Evolutionary conservation across 257 asterid species (phyloP).

Genomic region (Primulina tabacum): DNA sequence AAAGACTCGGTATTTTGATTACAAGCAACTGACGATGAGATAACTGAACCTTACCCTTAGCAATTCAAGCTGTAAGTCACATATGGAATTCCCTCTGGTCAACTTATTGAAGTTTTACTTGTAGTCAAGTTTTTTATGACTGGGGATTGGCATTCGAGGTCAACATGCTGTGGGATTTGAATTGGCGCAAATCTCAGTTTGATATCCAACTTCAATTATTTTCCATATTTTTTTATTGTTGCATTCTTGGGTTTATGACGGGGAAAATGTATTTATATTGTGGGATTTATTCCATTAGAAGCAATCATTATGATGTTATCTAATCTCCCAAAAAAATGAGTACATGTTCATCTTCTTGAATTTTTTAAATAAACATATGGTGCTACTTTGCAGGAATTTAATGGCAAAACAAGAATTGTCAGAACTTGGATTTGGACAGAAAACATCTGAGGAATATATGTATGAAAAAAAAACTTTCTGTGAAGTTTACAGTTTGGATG

Average conservation of each 20-base stretch:
- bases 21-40: background rate
- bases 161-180: background rate
- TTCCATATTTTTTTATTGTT: background rate
- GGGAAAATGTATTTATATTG: background rate
- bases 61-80: background rate
- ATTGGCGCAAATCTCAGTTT: background rate
- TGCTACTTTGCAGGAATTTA: slow-evolving; percentile 64
- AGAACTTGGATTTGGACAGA: slow-evolving; percentile 74
- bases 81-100: background rate
- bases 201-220: background rate
- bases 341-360: background rate
- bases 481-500: background rate
- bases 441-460: slow-evolving; percentile 26
- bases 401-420: slow-evolving; percentile 98
- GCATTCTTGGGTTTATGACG: background rate
- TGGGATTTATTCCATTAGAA: background rate
- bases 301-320: background rate
- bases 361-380: background rate
- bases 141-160: background rate
- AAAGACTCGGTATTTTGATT: background rate
- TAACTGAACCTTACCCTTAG: background rate
- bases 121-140: too few relatives aligned
- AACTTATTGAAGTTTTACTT: background rate
- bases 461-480: slow-evolving; percentile 14
- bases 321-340: background rate